Evolutionary conservation across 371 early-diverging fungal species (phyloP).

Genomic region (Haplosporangium sp.): DNA sequence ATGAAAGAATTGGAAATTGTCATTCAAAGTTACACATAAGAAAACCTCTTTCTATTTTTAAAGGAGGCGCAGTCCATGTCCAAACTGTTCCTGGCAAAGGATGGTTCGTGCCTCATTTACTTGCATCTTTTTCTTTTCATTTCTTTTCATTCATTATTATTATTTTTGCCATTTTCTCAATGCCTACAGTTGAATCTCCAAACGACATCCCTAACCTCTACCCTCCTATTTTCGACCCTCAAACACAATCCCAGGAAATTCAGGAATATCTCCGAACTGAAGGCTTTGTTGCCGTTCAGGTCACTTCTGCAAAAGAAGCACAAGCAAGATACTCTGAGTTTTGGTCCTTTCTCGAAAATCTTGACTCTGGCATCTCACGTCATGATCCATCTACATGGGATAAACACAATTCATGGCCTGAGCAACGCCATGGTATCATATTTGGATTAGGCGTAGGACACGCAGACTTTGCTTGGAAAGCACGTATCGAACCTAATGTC

Average conservation of each 20-base stretch:
- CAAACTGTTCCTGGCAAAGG: too few species aligned
- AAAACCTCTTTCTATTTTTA: too few species aligned
- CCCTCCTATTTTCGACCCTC: not conserved
- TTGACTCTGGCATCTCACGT: not conserved
- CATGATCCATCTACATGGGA: not conserved
- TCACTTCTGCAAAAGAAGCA: not conserved
- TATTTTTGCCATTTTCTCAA: too few species aligned
- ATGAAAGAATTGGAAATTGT: too few species aligned
- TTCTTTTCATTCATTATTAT: too few species aligned
- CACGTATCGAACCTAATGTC: not conserved
- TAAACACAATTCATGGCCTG: not conserved
- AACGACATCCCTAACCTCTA: not conserved
- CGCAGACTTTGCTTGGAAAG: not conserved
- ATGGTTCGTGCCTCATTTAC: too few species aligned
- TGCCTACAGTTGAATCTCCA: not conserved
- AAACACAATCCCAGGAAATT: not conserved
- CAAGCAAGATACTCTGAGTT: not conserved
- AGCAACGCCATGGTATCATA: not conserved
- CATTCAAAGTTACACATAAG: too few species aligned
- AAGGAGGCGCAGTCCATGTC: too few species aligned
- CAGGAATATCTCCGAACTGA: not conserved
- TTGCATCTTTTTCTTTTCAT: too few species aligned
- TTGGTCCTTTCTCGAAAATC: not conserved
- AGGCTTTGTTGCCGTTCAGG: not conserved
- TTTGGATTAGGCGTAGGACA: not conserved